These are phyloP conservation scores for Puya raimondii DNA, from an alignment of 176 grass and related monocot genomes.

Conservation along the genomic window DNA sequence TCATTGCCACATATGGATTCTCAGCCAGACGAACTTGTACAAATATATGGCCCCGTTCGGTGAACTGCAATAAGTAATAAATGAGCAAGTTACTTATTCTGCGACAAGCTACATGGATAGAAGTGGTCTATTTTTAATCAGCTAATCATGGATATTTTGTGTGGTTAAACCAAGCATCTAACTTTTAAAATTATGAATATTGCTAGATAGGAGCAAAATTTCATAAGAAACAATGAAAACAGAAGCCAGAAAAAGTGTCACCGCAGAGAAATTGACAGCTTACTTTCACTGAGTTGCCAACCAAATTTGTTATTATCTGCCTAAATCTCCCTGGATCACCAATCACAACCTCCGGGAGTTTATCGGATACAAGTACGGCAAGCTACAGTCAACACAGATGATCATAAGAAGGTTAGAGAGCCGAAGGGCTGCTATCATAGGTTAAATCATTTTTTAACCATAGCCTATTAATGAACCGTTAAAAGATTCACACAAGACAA, in stretches of 20 bases:
- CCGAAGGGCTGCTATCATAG: neutral
- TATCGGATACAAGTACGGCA: constrained; percentile 82
- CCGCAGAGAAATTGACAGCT: constrained; percentile 23
- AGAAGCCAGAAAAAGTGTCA: neutral
- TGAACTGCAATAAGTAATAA: constrained; percentile 54
- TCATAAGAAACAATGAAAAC: constrained; percentile 2
- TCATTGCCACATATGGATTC: constrained; percentile 27
- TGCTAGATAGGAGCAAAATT: neutral
- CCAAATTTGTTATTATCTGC: constrained; percentile 94
- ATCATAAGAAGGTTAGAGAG: constrained; percentile 15
- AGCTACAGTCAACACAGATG: constrained; percentile 41
- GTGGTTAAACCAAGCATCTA: too few species aligned
- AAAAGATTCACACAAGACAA: too few species aligned
- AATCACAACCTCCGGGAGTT: constrained; percentile 68
- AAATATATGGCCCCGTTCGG: constrained; percentile 87
- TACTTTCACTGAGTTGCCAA: constrained; percentile 95
- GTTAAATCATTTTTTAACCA: too few species aligned
- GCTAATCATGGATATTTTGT: neutral
- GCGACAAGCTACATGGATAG: neutral
- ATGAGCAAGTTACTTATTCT: constrained; percentile 10
- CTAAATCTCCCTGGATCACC: constrained; percentile 91
- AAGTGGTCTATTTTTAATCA: neutral
- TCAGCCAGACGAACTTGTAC: constrained; percentile 65
- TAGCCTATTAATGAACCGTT: too few species aligned
- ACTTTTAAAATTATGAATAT: neutral